phyloP scores from a whole-genome alignment of 2,329 filamentous ascomycete species.

The Calycina herbarum region DNA sequence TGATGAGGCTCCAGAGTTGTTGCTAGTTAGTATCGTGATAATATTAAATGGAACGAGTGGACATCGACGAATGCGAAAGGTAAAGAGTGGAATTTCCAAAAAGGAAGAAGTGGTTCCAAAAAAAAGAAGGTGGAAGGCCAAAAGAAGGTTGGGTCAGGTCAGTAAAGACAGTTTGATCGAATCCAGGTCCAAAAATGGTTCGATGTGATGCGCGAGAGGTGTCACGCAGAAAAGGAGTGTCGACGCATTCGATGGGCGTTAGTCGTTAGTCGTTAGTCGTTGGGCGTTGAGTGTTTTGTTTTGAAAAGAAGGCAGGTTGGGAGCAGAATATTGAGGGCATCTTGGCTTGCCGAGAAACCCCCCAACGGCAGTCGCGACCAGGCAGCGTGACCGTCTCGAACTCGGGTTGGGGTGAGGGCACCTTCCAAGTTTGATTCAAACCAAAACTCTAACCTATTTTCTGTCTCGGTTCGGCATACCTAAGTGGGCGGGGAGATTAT shows the following conservation, averaged over 20 bases:
- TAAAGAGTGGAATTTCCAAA: background rate
- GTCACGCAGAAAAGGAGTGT: background rate
- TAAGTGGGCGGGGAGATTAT: background rate
- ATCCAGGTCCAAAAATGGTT: background rate
- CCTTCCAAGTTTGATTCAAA: background rate
- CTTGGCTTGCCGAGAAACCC: background rate
- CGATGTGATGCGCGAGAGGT: background rate
- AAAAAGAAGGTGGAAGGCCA: background rate
- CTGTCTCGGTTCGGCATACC: background rate
- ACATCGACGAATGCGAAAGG: constrained; percentile 4
- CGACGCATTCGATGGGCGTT: constrained; percentile 1
- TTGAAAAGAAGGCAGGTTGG: background rate
- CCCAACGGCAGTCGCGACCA: background rate
- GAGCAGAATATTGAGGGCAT: background rate
- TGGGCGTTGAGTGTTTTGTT: background rate
- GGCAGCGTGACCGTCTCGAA: background rate
- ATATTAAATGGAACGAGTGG: constrained; percentile 1
- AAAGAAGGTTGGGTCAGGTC: background rate
- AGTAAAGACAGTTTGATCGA: background rate
- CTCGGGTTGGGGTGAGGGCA: background rate
- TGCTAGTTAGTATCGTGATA: background rate
- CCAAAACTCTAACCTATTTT: background rate
- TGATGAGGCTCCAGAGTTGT: background rate
- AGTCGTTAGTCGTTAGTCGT: background rate
- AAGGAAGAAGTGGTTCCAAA: background rate